A percentile compares a stretch with the other conserved stretches of the same genome.
These are phyloP conservation scores for Glomus cerebriforme DNA, from an alignment of 192 early-diverging fungal species.

Conservation along the genomic window DNA sequence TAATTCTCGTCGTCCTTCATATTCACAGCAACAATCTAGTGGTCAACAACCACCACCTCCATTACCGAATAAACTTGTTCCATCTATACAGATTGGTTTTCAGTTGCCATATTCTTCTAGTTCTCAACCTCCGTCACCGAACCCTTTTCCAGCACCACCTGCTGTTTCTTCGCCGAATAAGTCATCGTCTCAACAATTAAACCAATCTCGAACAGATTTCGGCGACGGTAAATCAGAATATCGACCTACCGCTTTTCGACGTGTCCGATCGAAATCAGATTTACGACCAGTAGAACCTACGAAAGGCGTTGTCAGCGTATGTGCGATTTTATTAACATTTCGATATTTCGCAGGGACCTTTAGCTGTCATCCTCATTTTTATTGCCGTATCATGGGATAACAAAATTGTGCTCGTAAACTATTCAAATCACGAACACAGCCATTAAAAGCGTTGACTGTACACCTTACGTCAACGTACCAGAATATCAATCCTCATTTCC, in stretches of 20 bases:
- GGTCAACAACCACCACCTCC: neutral
- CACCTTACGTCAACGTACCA: slow-evolving; percentile 72
- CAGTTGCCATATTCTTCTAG: neutral
- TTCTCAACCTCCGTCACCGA: neutral
- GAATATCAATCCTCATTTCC: slow-evolving; percentile 79
- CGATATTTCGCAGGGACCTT: neutral
- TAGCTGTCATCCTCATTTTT: neutral
- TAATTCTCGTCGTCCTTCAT: neutral
- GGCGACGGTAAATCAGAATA: neutral
- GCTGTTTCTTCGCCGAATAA: slow-evolving; percentile 2
- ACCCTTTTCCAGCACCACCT: neutral
- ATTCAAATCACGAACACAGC: slow-evolving; percentile 35
- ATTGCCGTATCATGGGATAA: neutral
- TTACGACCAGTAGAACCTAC: neutral
- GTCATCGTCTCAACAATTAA: neutral
- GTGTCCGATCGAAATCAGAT: slow-evolving; percentile 30
- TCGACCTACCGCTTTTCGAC: slow-evolving; percentile 19
- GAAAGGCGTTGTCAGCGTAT: slow-evolving; percentile 21
- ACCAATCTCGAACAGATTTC: neutral
- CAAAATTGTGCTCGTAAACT: slow-evolving; percentile 10
- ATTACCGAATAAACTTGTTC: neutral
- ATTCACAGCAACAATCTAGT: neutral
- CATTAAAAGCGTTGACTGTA: slow-evolving; percentile 58
- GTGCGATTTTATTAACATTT: neutral
- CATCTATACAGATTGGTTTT: slow-evolving; percentile 11